phyloP scores from a whole-genome alignment of 805 yeast genomes.

The Suhomyces canberraensis region DNA sequence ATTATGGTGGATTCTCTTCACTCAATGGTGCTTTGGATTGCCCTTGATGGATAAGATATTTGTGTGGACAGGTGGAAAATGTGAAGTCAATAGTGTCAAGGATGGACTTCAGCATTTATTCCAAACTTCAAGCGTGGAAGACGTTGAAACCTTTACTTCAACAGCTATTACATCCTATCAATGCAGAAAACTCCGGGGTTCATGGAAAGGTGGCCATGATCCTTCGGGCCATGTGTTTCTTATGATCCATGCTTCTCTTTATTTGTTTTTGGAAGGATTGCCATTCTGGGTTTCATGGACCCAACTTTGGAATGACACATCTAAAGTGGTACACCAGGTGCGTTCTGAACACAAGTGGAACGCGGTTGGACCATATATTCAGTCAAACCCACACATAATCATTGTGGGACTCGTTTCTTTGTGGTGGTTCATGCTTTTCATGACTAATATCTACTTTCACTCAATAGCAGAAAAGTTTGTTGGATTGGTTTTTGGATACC shows the following conservation, averaged over 20 bases:
- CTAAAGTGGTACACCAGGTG: neutral
- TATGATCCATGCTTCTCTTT: conserved; percentile 60
- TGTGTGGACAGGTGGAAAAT: conserved; percentile 76
- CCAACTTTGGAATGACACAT: conserved; percentile 10
- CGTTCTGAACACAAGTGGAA: neutral
- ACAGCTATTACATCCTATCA: conserved; percentile 26
- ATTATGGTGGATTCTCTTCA: conserved; percentile 77
- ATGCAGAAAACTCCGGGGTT: conserved; percentile 48
- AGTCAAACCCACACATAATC: conserved; percentile 24
- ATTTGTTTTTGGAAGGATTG: conserved; percentile 61
- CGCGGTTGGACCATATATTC: conserved; percentile 8
- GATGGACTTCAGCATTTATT: conserved; percentile 10
- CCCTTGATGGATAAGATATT: conserved; percentile 91
- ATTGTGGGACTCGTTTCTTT: conserved; percentile 32
- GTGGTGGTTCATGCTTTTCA: conserved; percentile 86
- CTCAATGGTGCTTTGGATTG: conserved; percentile 82
- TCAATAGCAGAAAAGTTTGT: conserved; percentile 69
- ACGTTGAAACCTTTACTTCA: conserved; percentile 1
- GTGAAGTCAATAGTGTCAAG: conserved; percentile 32
- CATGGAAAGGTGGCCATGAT: conserved; percentile 88
- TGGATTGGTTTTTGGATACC: conserved; percentile 64
- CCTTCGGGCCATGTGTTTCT: conserved; percentile 93
- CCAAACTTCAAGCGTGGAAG: neutral
- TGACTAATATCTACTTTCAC: conserved; percentile 85
- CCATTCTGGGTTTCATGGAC: conserved; percentile 35